Evolutionary conservation across 2,329 filamentous ascomycete genomes (phyloP).

Genomic region (Alternaria sp.): DNA sequence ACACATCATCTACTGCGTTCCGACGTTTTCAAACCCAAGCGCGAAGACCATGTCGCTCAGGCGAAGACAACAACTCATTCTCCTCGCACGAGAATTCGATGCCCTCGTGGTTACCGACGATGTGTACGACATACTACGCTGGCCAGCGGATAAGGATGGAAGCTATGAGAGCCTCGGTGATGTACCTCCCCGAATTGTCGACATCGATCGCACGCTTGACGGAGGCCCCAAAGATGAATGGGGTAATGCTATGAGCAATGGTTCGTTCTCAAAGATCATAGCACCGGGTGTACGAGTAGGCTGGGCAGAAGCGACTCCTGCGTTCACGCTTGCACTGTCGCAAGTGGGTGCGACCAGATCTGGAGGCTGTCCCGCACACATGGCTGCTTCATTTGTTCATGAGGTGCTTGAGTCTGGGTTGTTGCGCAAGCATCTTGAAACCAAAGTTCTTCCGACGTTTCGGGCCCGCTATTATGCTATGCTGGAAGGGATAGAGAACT

Average conservation of each 20-base stretch:
- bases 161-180: constrained; percentile 30
- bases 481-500: constrained; percentile 60
- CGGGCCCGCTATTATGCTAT: constrained; percentile 58
- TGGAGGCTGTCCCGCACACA: constrained; percentile 62
- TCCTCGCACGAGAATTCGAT: constrained; percentile 74
- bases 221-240: constrained; percentile 64
- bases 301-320: constrained; percentile 75
- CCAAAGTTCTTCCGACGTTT: constrained; percentile 60
- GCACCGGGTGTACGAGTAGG: constrained; percentile 69
- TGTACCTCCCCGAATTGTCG: constrained; percentile 71
- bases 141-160: constrained; percentile 71
- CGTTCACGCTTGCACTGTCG: constrained; percentile 61
- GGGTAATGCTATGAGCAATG: constrained; percentile 81
- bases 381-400: constrained; percentile 59
- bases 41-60: constrained; percentile 75
- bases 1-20: constrained; percentile 82
- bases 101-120: constrained; percentile 73
- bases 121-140: constrained; percentile 66
- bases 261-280: constrained; percentile 78
- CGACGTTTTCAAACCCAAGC: constrained; percentile 84
- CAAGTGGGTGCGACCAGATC: constrained; percentile 59
- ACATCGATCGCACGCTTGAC: constrained; percentile 72
- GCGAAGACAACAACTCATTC: constrained; percentile 70
- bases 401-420: constrained; percentile 56
- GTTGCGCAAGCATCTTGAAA: constrained; percentile 57